phyloP scores from a whole-genome alignment of 2,329 filamentous ascomycete genomes.

The Anisogramma anomala region DNA sequence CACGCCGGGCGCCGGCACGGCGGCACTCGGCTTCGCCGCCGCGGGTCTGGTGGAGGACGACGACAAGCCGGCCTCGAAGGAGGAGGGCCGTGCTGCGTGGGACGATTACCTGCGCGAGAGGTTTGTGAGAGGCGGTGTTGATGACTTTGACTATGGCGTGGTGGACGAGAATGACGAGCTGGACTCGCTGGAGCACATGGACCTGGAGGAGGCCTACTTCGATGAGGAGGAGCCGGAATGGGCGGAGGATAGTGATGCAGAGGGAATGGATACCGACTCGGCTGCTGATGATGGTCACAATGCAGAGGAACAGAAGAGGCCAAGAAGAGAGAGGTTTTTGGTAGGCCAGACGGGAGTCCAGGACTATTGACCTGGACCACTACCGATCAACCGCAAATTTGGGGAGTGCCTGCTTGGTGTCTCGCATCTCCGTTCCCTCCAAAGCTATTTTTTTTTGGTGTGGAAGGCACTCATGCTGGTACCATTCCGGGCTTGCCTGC shows the following conservation, averaged over 20 bases:
- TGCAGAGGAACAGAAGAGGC: constrained; percentile 17
- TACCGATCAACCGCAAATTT: too few species aligned
- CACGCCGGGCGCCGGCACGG: background rate
- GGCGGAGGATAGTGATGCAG: constrained; percentile 32
- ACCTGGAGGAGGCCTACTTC: constrained; percentile 65
- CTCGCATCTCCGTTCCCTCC: too few species aligned
- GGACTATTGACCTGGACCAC: constrained; percentile 59
- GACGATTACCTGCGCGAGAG: constrained; percentile 57
- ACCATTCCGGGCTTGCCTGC: too few species aligned
- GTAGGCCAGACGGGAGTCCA: constrained; percentile 59
- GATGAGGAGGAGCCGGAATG: constrained; percentile 66
- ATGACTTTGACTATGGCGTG: constrained; percentile 62
- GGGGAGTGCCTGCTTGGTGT: too few species aligned
- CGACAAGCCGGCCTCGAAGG: constrained; percentile 41
- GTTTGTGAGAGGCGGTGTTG: constrained; percentile 64
- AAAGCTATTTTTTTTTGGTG: too few species aligned
- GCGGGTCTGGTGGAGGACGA: constrained; percentile 34
- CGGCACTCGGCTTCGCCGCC: constrained; percentile 28
- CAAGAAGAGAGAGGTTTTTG: constrained; percentile 17
- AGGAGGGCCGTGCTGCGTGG: constrained; percentile 61
- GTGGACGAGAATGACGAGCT: constrained; percentile 65
- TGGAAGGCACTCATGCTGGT: too few species aligned
- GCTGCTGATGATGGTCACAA: constrained; percentile 18
- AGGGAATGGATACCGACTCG: constrained; percentile 20
- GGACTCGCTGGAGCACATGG: constrained; percentile 50